A percentile compares a stretch with the other conserved stretches of the same genome.
phyloP scores from a whole-genome alignment of 2,329 filamentous ascomycete genomes.

The Ceratocystiopsis minuta region DNA sequence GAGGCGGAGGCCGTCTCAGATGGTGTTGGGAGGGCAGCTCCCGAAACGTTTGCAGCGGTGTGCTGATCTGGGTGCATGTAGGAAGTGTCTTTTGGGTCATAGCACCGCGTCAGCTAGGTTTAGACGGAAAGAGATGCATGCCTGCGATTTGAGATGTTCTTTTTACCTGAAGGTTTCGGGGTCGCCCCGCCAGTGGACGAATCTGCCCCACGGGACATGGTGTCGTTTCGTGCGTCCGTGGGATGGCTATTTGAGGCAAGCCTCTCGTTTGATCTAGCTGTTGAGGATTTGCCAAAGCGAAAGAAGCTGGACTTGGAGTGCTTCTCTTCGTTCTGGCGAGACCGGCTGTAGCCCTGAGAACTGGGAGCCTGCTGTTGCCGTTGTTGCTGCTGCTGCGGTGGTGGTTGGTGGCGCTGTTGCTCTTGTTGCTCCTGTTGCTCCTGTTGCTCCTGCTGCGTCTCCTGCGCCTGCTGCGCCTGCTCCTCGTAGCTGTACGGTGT shows the following conservation, averaged over 20 bases:
- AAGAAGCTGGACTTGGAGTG: constrained; percentile 31
- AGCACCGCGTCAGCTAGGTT: constrained; percentile 3
- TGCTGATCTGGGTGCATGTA: constrained; percentile 15
- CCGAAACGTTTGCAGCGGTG: constrained; percentile 8
- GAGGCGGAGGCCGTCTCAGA: constrained; percentile 36
- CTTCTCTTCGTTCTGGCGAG: constrained; percentile 21
- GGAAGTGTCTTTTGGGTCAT: constrained; percentile 11
- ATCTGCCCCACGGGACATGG: too few species aligned
- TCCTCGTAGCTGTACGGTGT: constrained; percentile 10
- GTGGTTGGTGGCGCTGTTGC: constrained; percentile 10
- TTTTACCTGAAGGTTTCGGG: constrained; percentile 15
- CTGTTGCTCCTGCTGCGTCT: constrained; percentile 10
- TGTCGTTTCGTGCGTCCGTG: too few species aligned
- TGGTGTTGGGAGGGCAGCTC: constrained; percentile 24
- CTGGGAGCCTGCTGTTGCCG: constrained; percentile 9
- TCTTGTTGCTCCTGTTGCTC: constrained; percentile 12
- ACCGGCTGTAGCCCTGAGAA: constrained; percentile 10
- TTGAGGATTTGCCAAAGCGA: constrained; percentile 28
- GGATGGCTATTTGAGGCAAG: constrained; percentile 1
- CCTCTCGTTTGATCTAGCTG: constrained; percentile 20
- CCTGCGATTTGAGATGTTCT: too few species aligned
- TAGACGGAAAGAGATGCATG: background rate
- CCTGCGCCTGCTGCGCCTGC: constrained; percentile 12
- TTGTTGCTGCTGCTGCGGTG: constrained; percentile 10
- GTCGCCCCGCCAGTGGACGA: too few species aligned